Base-by-base conservation (phyloP, 371 early-diverging fungal genomes). In the Actinomortierella ambigua region DNA sequence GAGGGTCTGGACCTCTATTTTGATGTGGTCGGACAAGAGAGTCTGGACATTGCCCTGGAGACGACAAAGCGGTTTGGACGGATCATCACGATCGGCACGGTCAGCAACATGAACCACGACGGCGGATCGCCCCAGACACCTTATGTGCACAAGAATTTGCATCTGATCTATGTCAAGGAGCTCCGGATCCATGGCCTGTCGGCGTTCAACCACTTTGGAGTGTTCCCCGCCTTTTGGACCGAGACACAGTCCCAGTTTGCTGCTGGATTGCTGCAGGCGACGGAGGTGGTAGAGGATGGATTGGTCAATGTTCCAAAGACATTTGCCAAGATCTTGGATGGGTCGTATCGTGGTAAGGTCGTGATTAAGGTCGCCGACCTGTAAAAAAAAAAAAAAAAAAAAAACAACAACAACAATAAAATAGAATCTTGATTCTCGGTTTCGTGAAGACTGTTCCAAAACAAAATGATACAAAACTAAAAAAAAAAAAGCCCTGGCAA, bases 1-100 rank as follows among this genome's bases (percentile, higher is more conserved):
- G 67, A 79, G 2, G 90, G 89, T 22, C 80, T 88, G 48, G 87
- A 88, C 52, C 68, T 82, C 57, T 85, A 83, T 70, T 85, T 81
- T 69, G 88, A 86, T 43, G 71, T 82, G 43, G 87, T 88, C 40
- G 89, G 89, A 28, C 88, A 85, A 44, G 81, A 84, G 61, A 79
- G 79, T 59, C 76, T 90, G 18, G 89, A 89, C 24, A 81, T 82
- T 18, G 88, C 77, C 0, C 65, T 90, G 28, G 63, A 59, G 22
- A 40, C 55, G 24, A 22, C 62, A n/a, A 68, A 63, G 49, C 27
- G 22, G 15, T 41, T 55, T 1, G 63, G 40, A 6, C 57, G 55
- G 5, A 44, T 63, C 9, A 39, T 68, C 27, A 29, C 60, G 3
- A 23, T 59, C 0, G 69, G 63, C 4, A 23, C 17, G 1, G 17